Evolutionary conservation across 1,284 basidiomycete species (phyloP).

Genomic region (Caloboletus firmus): DNA sequence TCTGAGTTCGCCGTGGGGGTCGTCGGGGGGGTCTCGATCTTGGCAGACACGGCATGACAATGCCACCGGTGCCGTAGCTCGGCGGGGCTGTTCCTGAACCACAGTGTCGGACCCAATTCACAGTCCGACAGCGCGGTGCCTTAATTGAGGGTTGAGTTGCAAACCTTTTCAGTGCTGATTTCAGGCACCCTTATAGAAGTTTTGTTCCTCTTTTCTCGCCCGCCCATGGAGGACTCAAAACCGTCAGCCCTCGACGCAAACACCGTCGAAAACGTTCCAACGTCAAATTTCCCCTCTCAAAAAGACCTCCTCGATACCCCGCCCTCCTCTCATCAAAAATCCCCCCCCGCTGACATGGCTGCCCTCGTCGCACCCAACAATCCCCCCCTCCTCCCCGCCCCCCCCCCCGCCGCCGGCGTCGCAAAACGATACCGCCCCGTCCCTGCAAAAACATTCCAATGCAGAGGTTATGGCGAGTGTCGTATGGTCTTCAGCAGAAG

Average conservation of each 20-base stretch:
- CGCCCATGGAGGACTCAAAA: conserved; percentile 39
- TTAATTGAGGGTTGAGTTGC: conserved; percentile 34
- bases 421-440: conserved; percentile 72
- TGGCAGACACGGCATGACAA: too few species aligned
- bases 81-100: conserved; percentile 38
- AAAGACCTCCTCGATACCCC: conserved; percentile 3
- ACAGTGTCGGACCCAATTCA: conserved; percentile 17
- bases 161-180: conserved; percentile 35
- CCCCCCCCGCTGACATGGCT: conserved; percentile 25
- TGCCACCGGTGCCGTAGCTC: conserved; percentile 36
- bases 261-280: conserved; percentile 13
- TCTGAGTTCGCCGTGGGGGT: conserved; percentile 14
- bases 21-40: conserved; percentile 19
- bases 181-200: conserved; percentile 37
- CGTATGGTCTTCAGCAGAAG: conserved; percentile 94
- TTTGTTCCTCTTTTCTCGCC: conserved; percentile 36
- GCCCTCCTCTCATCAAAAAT: not conserved
- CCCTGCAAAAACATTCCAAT: conserved; percentile 91
- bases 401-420: conserved; percentile 22
- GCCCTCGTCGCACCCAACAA: conserved; percentile 30
- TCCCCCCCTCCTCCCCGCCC: conserved; percentile 21
- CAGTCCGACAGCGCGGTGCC: conserved; percentile 36
- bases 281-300: conserved; percentile 9
- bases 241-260: conserved; percentile 27
- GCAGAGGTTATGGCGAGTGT: conserved; percentile 92